A percentile compares a stretch with the other conserved stretches of the same genome.
Conservation (phyloP, 345 rosid species). For the Ceriops decandra region DNA sequence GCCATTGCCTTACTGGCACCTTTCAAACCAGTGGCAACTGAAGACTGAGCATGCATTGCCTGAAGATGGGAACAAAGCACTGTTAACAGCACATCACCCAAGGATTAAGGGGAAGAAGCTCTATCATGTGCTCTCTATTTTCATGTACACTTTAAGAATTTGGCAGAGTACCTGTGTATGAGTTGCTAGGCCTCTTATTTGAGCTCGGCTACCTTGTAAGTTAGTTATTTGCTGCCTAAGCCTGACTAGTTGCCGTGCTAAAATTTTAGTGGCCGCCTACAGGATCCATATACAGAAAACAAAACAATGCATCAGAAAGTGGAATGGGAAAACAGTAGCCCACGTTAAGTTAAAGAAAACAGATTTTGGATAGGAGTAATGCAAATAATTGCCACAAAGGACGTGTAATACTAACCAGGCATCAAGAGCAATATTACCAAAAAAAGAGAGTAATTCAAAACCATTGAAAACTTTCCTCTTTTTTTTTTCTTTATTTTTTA, state of each 20-base stretch:
- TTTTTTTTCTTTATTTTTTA: neutral
- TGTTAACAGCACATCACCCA: conserved; percentile 14
- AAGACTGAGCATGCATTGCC: conserved; percentile 95
- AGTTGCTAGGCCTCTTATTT: conserved; percentile 96
- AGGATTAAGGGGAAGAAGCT: neutral
- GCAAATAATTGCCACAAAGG: too few relatives aligned
- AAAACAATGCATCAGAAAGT: neutral
- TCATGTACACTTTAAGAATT: neutral
- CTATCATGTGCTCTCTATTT: neutral
- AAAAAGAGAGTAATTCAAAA: too few relatives aligned
- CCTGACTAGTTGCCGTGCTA: conserved; percentile 82
- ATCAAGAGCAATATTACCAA: too few relatives aligned
- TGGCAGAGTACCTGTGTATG: conserved; percentile 70
- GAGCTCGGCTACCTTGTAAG: conserved; percentile 95
- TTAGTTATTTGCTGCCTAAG: conserved; percentile 89
- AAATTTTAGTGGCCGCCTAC: conserved; percentile 79
- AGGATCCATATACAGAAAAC: conserved; percentile 15
- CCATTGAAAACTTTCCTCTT: too few relatives aligned
- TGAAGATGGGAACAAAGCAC: conserved; percentile 28
- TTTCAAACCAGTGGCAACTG: conserved; percentile 87
- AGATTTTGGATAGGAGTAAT: too few relatives aligned
- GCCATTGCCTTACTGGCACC: conserved; percentile 91
- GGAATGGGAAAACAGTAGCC: neutral
- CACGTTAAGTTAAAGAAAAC: neutral
- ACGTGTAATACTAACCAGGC: too few relatives aligned